A percentile compares a stretch with the other conserved stretches of the same genome.
Evolutionary conservation across 164 flowering plant species (phyloP).

Genomic region (Tetracentron sinense): DNA sequence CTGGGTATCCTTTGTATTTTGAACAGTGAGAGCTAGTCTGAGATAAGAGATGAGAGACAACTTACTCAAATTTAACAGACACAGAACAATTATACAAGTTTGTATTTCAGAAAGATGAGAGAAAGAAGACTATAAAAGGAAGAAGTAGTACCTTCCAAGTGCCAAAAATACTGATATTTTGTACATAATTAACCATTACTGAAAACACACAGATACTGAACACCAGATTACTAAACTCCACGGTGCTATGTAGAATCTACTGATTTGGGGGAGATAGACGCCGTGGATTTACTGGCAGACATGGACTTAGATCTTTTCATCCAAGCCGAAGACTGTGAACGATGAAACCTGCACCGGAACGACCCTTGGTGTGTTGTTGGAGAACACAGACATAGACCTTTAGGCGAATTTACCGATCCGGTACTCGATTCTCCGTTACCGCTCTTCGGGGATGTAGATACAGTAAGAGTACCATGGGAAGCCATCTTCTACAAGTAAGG

Average conservation of each 20-base stretch:
- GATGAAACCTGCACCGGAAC: conserved; percentile 50
- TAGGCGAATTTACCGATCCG: conserved; percentile 16
- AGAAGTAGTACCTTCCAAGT: too few species aligned
- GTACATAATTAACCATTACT: too few species aligned
- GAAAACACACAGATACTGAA: too few species aligned
- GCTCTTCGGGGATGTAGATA: conserved; percentile 23
- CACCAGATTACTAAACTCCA: too few species aligned
- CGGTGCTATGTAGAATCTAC: conserved; percentile 30
- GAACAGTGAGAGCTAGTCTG: too few species aligned
- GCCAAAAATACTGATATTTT: too few species aligned
- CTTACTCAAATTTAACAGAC: too few species aligned
- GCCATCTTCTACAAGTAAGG: conserved; percentile 15
- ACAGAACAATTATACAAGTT: too few species aligned
- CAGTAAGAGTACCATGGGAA: conserved; percentile 15
- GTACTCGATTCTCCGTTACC: background rate
- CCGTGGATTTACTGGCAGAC: conserved; percentile 20
- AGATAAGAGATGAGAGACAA: too few species aligned
- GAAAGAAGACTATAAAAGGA: too few species aligned
- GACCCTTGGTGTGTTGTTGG: conserved; percentile 61
- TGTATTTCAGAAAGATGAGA: too few species aligned
- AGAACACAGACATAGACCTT: conserved; percentile 52
- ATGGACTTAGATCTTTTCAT: conserved; percentile 44
- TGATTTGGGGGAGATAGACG: conserved; percentile 33
- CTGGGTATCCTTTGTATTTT: too few species aligned
- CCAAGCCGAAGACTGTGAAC: conserved; percentile 30